Evolutionary conservation across 208 protist genomes (phyloP), one percentile per base, ranked within the genome.

Genomic region (Endotrypanum monterogeii): DNA sequence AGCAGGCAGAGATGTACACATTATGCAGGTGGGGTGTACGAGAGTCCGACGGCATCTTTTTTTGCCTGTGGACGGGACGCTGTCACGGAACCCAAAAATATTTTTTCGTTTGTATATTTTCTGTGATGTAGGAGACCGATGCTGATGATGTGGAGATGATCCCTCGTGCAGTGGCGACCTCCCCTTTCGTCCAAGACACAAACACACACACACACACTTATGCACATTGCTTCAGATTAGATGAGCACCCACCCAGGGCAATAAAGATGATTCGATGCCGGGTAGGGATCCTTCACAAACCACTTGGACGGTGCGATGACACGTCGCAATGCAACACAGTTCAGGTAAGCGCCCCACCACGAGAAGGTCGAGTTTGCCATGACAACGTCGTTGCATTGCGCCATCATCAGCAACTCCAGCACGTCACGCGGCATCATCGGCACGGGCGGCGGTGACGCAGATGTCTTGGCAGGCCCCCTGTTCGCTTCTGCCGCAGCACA

Each of bases 311-410:
- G 92, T 20, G 89, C 88, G 3, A 97, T 73, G 14, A 95, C 86
- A 30, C 92, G 85, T 23, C 66, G 84, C 35, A 93, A 77, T 46
- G 92, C 87, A 14, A 52, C 35, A 23, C 44, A 58, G 61, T 95
- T 95, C 6, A 95, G 73, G 77, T 94, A 97, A 32, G 90, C 90
- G 0, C 82, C 90, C 90, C 92, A 97, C 90, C 92, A 97, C 39
- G 89, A 94, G 73, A 91, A 97, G 44, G 85, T 87, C 0, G 90
- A 95, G 83, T 97, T 97, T 3, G 92, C 90, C 86, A 97, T 97
- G 25, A 97, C 82, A 6, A 97, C 83, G 71, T 97, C 92, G 71
- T 93, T 72, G 79, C 92, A 97, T 56, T 82, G 78, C 37, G 85
- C 71, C 77, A 97, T 81, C 89, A 95, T 94, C 30, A 95, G 60